Base-by-base conservation (phyloP, 108 stramenopile genomes). In the Conticribra guillardii region DNA sequence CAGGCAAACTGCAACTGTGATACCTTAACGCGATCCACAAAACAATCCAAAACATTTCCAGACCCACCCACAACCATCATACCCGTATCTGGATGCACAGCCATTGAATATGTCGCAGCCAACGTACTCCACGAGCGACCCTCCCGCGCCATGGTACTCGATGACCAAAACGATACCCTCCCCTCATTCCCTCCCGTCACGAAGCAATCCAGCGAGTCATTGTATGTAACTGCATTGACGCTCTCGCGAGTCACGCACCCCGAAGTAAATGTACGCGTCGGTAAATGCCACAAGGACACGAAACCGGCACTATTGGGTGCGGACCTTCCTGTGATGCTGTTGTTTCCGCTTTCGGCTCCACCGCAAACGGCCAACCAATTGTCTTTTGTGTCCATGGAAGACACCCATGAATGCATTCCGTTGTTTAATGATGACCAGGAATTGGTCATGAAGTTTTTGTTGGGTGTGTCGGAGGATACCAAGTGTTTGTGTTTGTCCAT, bases 181-280 rank as follows among this genome's bases (percentile, higher is more conserved):
- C 76, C 71, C 47, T 82, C 76, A 29, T 82, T 82, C 1, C 71
- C 81, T 33, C 76, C 81, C 2, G 81, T 60, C 0, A 73, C 76
- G 31, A 78, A 57, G 24, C 47, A 33, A 68, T 73, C 66, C 51
- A 82, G 67, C 17, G 65, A 49, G 26, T 57, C 47, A 67, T 74
- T 61, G 48, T 74, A 82, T 1, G 26, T 33, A 21, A 82, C 56
- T 0, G 76, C 23, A 47, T 82, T 73, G 29, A 78, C 46, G 31
- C 41, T 82, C 60, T 82, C 81, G 27, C 81, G 71, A 8, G 81
- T 78, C 15, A 63, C 47, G 44, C 77, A 77, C 15, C 81, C 81
- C 32, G 81, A 82, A 28, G 76, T 78, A 65, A 83, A 67, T 9
- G 85, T 80, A 45, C 85, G 69, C 7, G 85, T 83, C 17, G 85